Percentiles rank a stretch among this genome's conserved stretches.
Conservation (phyloP, 345 rosid genomes). For the Carallia pectinifolia region DNA sequence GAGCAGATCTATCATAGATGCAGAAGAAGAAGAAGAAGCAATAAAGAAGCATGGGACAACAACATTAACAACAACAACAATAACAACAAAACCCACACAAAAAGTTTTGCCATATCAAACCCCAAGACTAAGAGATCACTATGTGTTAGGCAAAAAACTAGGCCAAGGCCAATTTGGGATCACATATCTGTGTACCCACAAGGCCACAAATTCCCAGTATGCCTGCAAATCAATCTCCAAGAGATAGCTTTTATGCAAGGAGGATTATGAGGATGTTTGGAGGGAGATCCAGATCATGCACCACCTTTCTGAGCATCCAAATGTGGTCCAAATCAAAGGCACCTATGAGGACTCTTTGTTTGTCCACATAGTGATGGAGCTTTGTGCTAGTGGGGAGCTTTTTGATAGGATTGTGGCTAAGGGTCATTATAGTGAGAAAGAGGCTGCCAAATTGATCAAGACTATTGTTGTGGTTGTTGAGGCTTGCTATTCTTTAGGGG, state of each 20-base stretch:
- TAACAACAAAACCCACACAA: slow-evolving; percentile 19
- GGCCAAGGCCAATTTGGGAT: no score
- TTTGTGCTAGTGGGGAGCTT: slow-evolving; percentile 93
- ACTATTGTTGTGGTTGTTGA: slow-evolving; percentile 89
- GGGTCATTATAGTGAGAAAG: slow-evolving; percentile 90
- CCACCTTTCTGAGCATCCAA: slow-evolving; percentile 21
- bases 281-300: no score
- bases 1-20: no score
- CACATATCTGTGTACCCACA: no score
- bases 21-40: no score
- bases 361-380: slow-evolving; percentile 96
- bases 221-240: no score
- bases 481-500: slow-evolving; percentile 94
- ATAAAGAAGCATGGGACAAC: background rate
- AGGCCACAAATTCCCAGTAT: no score
- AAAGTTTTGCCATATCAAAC: no score
- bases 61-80: slow-evolving; percentile 1
- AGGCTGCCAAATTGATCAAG: slow-evolving; percentile 81
- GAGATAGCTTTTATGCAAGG: no score
- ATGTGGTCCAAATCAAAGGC: slow-evolving; percentile 72
- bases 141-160: no score
- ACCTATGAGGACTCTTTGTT: slow-evolving; percentile 92
- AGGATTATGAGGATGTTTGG: no score
- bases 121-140: no score
- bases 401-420: slow-evolving; percentile 89